phyloP scores from a whole-genome alignment of 495 filamentous ascomycete genomes.

The Emericellopsis terricola region DNA sequence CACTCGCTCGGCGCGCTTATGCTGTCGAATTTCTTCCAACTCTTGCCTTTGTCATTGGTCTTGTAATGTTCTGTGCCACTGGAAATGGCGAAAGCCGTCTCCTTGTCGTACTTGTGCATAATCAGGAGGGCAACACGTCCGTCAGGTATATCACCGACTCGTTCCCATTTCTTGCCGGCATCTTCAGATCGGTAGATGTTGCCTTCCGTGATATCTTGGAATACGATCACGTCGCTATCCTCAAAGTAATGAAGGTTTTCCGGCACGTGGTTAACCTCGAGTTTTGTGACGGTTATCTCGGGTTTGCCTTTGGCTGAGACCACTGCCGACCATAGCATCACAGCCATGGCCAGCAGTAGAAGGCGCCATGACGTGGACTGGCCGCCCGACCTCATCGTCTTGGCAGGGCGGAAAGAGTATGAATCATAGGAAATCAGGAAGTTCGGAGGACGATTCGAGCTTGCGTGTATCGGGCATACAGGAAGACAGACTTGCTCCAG shows the following conservation, averaged over 20 bases:
- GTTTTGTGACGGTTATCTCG: conserved; percentile 27
- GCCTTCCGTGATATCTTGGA: conserved; percentile 33
- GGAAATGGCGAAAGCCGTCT: conserved; percentile 64
- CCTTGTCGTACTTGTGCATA: conserved; percentile 59
- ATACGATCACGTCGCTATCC: conserved; percentile 59
- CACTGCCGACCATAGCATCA: conserved; percentile 13
- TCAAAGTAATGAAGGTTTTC: conserved; percentile 64
- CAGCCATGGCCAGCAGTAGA: background rate
- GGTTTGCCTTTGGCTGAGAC: conserved; percentile 26
- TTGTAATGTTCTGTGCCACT: conserved; percentile 50
- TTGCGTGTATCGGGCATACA: too few relatives aligned
- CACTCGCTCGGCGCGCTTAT: conserved; percentile 24
- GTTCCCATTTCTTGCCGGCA: conserved; percentile 57
- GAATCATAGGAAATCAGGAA: too few relatives aligned
- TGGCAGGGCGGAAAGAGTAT: background rate
- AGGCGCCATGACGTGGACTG: conserved; percentile 4
- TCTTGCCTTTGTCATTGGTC: conserved; percentile 61
- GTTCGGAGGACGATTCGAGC: too few relatives aligned
- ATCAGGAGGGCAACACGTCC: conserved; percentile 39
- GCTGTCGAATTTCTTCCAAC: conserved; percentile 57
- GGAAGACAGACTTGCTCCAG: too few relatives aligned
- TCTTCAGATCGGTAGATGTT: conserved; percentile 56
- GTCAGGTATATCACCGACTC: conserved; percentile 42
- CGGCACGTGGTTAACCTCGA: conserved; percentile 46
- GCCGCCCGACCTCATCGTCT: conserved; percentile 4